Percentiles rank a stretch among this genome's conserved stretches.
Conservation (phyloP, 495 filamentous ascomycete genomes). For the Oleoguttula mirabilis region DNA sequence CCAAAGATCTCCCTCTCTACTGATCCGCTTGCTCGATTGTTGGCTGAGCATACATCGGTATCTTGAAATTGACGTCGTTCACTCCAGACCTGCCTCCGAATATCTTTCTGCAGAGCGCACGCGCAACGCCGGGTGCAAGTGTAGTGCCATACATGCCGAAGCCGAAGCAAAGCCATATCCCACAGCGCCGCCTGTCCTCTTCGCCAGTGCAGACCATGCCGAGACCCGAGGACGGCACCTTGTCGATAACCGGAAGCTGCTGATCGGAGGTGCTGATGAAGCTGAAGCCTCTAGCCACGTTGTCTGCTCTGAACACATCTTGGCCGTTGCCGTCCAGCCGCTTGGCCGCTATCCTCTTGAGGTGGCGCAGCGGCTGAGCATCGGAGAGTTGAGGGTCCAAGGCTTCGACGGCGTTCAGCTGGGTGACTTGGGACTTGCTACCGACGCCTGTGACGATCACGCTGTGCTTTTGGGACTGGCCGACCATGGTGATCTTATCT, state of each 20-base stretch:
- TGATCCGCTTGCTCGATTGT: no score
- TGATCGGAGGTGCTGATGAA: neutral
- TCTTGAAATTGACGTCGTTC: neutral
- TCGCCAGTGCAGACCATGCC: neutral
- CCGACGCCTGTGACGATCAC: slow-evolving; percentile 4
- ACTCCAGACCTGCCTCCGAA: slow-evolving; percentile 2
- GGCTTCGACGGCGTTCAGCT: neutral
- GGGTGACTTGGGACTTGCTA: neutral
- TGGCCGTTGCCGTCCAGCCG: neutral
- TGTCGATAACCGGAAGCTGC: slow-evolving; percentile 10
- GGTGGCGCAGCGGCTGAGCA: neutral
- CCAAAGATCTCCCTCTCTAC: no score
- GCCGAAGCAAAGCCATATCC: slow-evolving; percentile 17
- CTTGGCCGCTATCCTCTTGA: neutral
- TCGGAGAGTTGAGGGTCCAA: neutral
- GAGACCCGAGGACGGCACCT: slow-evolving; percentile 5
- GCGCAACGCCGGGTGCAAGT: slow-evolving; percentile 11
- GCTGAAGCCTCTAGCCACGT: neutral
- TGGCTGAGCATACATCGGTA: no score
- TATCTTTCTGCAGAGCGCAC: slow-evolving; percentile 4
- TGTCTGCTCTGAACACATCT: neutral
- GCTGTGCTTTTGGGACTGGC: neutral
- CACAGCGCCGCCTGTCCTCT: neutral
- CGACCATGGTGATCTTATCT: slow-evolving; percentile 6
- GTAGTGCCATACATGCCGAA: slow-evolving; percentile 15